Conservation (phyloP, 148 eudicot species). For the Oxyria digyna region DNA sequence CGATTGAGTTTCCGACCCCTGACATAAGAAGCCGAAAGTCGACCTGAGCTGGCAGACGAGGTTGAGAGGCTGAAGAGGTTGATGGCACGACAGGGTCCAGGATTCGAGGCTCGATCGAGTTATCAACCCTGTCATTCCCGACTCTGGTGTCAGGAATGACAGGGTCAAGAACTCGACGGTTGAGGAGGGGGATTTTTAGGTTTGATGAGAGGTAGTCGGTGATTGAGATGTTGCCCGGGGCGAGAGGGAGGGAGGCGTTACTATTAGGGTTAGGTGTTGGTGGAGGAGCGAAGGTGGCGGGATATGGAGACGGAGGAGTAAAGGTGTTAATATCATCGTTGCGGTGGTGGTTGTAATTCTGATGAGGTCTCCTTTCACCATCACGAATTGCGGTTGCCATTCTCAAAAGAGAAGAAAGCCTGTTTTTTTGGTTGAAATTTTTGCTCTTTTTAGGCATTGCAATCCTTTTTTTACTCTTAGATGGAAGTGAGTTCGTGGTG, state of each 20-base stretch:
- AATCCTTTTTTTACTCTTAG: too few relatives aligned
- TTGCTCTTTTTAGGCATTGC: not conserved
- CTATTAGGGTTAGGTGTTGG: conserved; percentile 27
- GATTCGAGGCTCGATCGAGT: too few relatives aligned
- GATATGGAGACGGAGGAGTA: conserved; percentile 21
- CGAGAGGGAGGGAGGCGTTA: conserved; percentile 26
- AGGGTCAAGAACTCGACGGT: too few relatives aligned
- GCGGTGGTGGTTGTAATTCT: conserved; percentile 1
- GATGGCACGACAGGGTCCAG: not conserved
- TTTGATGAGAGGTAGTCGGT: conserved; percentile 28
- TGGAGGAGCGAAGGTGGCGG: conserved; percentile 8
- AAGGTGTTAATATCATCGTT: not conserved
- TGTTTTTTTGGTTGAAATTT: not conserved
- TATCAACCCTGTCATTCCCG: too few relatives aligned
- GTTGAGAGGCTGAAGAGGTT: conserved; percentile 10
- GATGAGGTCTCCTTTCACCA: conserved; percentile 5
- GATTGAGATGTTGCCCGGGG: conserved; percentile 16
- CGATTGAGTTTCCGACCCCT: conserved; percentile 35
- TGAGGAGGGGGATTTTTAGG: conserved; percentile 37
- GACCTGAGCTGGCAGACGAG: conserved; percentile 25
- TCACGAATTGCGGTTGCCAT: conserved; percentile 1
- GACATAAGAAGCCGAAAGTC: conserved; percentile 23
- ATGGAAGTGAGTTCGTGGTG: too few relatives aligned
- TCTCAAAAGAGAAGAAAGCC: not conserved
- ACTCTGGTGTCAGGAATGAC: too few relatives aligned